These are phyloP conservation scores for Aaosphaeria arxii DNA, from an alignment of 2,329 filamentous ascomycete species.

Conservation along the genomic window DNA sequence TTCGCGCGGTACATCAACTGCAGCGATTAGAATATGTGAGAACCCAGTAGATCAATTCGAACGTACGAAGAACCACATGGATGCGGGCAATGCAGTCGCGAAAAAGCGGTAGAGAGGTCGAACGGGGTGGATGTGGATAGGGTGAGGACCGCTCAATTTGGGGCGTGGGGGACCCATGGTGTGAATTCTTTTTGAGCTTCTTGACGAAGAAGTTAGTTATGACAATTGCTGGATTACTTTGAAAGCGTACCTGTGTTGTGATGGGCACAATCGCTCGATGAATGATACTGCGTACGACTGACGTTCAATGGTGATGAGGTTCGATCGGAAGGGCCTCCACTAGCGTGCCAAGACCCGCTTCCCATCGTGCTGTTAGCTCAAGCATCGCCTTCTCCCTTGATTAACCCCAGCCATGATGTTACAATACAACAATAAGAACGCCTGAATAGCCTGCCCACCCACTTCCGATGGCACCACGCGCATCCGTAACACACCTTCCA, in stretches of 20 bases:
- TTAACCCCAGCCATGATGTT: too few relatives aligned
- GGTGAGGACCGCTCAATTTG: conserved; percentile 42
- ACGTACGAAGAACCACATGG: conserved; percentile 99
- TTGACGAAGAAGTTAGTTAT: too few relatives aligned
- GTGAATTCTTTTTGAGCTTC: conserved; percentile 14
- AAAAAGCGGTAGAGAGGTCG: conserved; percentile 77
- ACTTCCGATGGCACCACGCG: conserved; percentile 19
- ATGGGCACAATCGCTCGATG: conserved; percentile 28
- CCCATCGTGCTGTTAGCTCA: too few relatives aligned
- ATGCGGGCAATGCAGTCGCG: conserved; percentile 83
- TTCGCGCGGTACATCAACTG: conserved; percentile 95
- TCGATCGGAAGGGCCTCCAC: too few relatives aligned
- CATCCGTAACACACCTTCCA: conserved; percentile 8
- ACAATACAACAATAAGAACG: too few relatives aligned
- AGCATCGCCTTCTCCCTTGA: too few relatives aligned
- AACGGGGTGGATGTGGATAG: conserved; percentile 58
- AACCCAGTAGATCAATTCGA: background rate
- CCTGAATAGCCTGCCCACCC: background rate
- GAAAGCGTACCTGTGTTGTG: conserved; percentile 19
- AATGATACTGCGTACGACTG: background rate
- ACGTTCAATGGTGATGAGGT: background rate
- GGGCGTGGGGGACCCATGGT: conserved; percentile 39
- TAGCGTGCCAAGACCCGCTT: too few relatives aligned
- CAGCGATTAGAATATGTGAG: background rate
- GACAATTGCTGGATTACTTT: background rate